phyloP scores from a whole-genome alignment of 441 rosid genomes.

The Eutrema salsugineum region DNA sequence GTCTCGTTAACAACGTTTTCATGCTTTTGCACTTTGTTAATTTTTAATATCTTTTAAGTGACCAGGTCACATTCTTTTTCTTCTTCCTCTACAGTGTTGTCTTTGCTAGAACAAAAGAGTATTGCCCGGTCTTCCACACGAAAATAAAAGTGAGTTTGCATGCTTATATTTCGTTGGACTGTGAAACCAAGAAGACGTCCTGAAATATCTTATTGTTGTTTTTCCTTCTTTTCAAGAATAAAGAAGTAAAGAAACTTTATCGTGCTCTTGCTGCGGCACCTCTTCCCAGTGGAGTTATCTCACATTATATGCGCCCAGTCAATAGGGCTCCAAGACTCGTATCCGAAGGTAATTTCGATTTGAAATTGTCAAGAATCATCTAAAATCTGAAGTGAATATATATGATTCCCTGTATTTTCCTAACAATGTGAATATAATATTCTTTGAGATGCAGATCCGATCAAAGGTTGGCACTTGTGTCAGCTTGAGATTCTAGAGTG shows the following conservation, averaged over 20 bases:
- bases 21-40: background rate
- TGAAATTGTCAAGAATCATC: conserved; percentile 1
- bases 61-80: background rate
- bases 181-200: background rate
- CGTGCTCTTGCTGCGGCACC: conserved; percentile 81
- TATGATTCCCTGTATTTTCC: background rate
- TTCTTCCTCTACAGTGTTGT: conserved; percentile 61
- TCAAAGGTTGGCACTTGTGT: conserved; percentile 76
- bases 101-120: conserved; percentile 71
- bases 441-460: conserved; percentile 46
- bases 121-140: conserved; percentile 70
- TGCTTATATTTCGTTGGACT: background rate
- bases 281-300: conserved; percentile 60
- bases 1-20: background rate
- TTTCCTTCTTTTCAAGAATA: conserved; percentile 40
- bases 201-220: background rate
- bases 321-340: conserved; percentile 80
- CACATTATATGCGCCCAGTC: conserved; percentile 87
- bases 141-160: conserved; percentile 61
- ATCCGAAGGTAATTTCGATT: conserved; percentile 51
- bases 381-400: background rate
- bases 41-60: background rate
- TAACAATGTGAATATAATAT: conserved; percentile 6
- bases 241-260: conserved; percentile 80
- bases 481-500: conserved; percentile 85